A percentile compares a stretch with the other conserved stretches of the same genome.
Evolutionary conservation across 2,329 filamentous ascomycete species (phyloP).

Genomic region (Aureobasidium leucospermi): DNA sequence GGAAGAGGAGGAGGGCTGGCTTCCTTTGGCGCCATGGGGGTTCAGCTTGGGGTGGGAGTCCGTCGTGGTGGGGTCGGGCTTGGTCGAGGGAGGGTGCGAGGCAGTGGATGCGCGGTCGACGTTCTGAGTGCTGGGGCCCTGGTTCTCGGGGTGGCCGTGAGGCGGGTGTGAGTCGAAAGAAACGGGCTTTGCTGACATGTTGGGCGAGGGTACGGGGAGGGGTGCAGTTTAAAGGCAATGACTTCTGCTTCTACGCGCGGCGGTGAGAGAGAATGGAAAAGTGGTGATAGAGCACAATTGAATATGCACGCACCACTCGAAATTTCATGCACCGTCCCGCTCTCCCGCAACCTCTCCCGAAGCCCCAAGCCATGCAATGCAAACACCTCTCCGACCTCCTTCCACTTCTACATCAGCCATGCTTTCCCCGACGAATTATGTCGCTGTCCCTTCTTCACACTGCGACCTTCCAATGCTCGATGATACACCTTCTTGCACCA

Average conservation of each 20-base stretch:
- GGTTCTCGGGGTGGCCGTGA: constrained; percentile 25
- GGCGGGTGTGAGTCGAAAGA: constrained; percentile 21
- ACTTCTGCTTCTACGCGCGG: background rate
- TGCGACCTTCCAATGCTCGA: background rate
- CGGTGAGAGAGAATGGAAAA: constrained; percentile 10
- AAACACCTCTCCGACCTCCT: background rate
- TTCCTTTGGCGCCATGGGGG: constrained; percentile 33
- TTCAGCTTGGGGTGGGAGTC: constrained; percentile 17
- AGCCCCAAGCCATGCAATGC: background rate
- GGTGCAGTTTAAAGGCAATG: background rate
- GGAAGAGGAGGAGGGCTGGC: constrained; percentile 42
- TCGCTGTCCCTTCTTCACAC: background rate
- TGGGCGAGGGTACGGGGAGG: constrained; percentile 11
- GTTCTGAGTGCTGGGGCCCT: constrained; percentile 20
- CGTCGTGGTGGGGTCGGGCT: constrained; percentile 27
- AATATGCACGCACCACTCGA: background rate
- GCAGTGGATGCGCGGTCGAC: constrained; percentile 26
- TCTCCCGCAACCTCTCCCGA: background rate
- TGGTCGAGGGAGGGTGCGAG: constrained; percentile 24
- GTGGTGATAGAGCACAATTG: constrained; percentile 3
- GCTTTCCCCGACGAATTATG: background rate
- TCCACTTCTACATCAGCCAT: background rate
- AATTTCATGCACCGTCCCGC: constrained; percentile 6
- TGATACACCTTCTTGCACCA: background rate
- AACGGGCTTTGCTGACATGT: constrained; percentile 24